Evolutionary conservation across 139 green algal species (phyloP), one percentile per base, ranked within the genome.

Genomic region (Zygnema circumcarinatum): DNA sequence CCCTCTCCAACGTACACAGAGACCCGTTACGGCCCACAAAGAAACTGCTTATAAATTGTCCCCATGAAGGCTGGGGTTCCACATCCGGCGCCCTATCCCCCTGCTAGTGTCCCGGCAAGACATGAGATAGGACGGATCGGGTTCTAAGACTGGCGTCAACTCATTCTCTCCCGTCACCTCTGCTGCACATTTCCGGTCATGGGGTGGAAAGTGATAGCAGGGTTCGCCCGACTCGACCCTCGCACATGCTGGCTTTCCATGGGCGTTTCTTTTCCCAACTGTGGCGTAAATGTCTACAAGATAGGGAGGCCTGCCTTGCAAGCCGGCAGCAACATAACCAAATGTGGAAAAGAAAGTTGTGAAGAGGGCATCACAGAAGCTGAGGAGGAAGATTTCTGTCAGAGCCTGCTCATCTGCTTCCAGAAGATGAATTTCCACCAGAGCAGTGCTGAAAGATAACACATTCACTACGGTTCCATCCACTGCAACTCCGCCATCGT

Each of bases 371-470:
- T 87, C 81, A 22, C 36, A 84, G 25, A 84, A 35, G 69, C 42
- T 84, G 16, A 87, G 81, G 1, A 87, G 73, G 35, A 68, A 86
- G 33, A 87, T 87, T 38, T 87, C 81, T 25, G 38, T 54, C 31
- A 87, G 69, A 2, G 81, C 81, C 11, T 33, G n/a, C 69, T 84
- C 69, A 36, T 84, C 35, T 3, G n/a, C 35, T 62, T 74, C 38
- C 2, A 47, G 42, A 32, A 56, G 38, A 38, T 75, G 41, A 38
- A 29, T 36, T 67, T 85, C 79, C 38, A 53, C 54, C 2, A 38
- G 38, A 25, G 62, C 79, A 41, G 7, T 20, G 16, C 69, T 41
- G 11, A 41, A 39, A 36, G 47, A 76, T 67, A 76, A 39, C 25
- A 85, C 11, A 0, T 67, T 67, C 2, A 85, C 79, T 29, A 85